Conservation (phyloP, 306 rosid species). For the Phaseolus lunatus region DNA sequence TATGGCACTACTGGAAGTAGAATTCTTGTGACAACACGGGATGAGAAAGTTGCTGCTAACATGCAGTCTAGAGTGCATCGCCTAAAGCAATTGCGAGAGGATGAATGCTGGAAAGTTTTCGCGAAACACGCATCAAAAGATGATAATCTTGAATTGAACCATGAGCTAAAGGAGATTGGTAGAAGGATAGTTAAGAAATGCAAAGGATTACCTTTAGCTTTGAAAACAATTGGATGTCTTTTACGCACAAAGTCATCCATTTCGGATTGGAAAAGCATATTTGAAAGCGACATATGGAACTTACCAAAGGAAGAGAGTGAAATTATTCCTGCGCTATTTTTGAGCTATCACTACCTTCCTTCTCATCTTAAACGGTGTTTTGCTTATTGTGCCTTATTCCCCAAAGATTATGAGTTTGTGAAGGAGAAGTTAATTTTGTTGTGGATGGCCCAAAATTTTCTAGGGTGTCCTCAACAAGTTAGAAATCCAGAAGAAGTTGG, state of each 20-base stretch:
- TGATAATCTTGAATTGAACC: not conserved
- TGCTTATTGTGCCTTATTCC: constrained; percentile 6
- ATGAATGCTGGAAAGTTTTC: not conserved
- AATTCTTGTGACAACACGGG: not conserved
- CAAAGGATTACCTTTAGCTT: no score
- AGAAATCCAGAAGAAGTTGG: not conserved
- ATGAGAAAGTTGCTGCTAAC: not conserved
- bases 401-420: not conserved
- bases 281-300: not conserved
- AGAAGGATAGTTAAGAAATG: no score
- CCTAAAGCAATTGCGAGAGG: not conserved
- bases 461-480: not conserved
- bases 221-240: no score
- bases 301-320: not conserved
- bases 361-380: not conserved
- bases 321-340: not conserved
- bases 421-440: not conserved
- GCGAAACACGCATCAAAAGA: not conserved
- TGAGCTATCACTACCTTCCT: not conserved
- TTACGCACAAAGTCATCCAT: no score
- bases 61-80: not conserved
- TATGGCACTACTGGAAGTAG: not conserved
- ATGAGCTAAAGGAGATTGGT: not conserved
- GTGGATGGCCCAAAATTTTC: constrained; percentile 25
- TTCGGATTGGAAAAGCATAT: not conserved